phyloP scores from a whole-genome alignment of 208 protist genomes.

The Trypanosoma rangeli region DNA sequence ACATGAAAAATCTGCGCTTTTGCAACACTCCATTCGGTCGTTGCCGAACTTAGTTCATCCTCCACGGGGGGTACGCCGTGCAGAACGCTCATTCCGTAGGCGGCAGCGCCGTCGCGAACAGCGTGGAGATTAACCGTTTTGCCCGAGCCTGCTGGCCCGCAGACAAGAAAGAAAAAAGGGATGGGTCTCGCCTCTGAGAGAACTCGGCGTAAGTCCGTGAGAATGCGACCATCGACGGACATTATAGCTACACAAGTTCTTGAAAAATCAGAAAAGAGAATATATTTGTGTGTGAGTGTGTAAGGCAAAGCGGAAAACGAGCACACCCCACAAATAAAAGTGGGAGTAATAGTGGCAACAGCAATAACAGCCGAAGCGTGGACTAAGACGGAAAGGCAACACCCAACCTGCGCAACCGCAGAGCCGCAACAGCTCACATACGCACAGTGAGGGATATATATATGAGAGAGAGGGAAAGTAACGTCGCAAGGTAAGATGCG shows the following conservation, averaged over 20 bases:
- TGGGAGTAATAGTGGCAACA: background rate
- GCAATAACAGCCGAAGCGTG: background rate
- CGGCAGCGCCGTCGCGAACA: slow-evolving; percentile 16
- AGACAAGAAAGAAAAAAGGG: slow-evolving; percentile 34
- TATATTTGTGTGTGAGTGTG: background rate
- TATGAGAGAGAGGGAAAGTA: background rate
- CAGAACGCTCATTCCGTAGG: slow-evolving; percentile 12
- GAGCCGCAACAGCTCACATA: background rate
- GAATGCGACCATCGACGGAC: slow-evolving; percentile 46
- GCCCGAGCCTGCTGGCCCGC: slow-evolving; percentile 29
- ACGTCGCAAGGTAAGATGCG: background rate
- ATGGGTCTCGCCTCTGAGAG: slow-evolving; percentile 12
- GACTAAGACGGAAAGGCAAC: background rate
- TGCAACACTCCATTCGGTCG: background rate
- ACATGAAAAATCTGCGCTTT: slow-evolving; percentile 12
- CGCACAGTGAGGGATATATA: background rate
- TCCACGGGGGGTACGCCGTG: slow-evolving; percentile 8
- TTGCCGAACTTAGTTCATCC: background rate
- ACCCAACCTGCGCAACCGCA: background rate
- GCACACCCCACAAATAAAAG: background rate
- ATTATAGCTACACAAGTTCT: slow-evolving; percentile 18
- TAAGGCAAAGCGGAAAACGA: background rate
- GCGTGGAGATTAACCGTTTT: slow-evolving; percentile 29
- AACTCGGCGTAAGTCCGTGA: slow-evolving; percentile 39
- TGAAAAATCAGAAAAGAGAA: background rate